phyloP scores from a whole-genome alignment of 2,329 filamentous ascomycete species.

The Neofusicoccum sp. region DNA sequence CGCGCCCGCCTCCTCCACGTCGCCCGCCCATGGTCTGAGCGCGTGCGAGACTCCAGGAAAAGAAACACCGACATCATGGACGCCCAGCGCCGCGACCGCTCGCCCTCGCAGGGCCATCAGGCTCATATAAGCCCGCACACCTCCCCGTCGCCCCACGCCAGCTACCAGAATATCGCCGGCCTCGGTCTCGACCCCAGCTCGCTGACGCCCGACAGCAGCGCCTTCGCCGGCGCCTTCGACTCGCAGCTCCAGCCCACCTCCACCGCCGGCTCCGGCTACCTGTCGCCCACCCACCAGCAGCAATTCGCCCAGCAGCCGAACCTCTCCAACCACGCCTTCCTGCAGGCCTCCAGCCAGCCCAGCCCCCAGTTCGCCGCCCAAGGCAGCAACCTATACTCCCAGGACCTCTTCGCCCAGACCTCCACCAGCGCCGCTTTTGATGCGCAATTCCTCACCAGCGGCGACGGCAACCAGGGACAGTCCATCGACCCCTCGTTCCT shows the following conservation, averaged over 20 bases:
- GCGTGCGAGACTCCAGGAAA: constrained; percentile 28
- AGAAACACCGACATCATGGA: constrained; percentile 47
- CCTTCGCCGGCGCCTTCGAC: constrained; percentile 22
- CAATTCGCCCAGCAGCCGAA: constrained; percentile 41
- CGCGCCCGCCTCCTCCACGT: constrained; percentile 20
- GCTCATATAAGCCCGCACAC: constrained; percentile 67
- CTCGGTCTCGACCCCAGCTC: constrained; percentile 56
- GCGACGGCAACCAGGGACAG: constrained; percentile 54
- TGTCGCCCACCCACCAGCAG: constrained; percentile 46
- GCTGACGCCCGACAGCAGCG: constrained; percentile 27
- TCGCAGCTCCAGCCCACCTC: constrained; percentile 34
- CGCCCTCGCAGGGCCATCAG: constrained; percentile 57
- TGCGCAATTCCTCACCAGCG: constrained; percentile 55
- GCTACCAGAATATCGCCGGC: constrained; percentile 58
- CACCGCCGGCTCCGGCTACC: constrained; percentile 45
- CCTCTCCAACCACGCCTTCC: constrained; percentile 43
- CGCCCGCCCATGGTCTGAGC: constrained; percentile 28
- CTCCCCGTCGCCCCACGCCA: constrained; percentile 60
- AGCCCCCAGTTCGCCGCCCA: constrained; percentile 39
- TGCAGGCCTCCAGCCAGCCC: constrained; percentile 55
- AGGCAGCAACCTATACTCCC: constrained; percentile 34
- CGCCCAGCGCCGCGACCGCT: constrained; percentile 60
- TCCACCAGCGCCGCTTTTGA: constrained; percentile 26
- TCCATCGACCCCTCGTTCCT: constrained; percentile 60
- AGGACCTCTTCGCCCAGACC: constrained; percentile 35